A percentile compares a stretch with the other conserved stretches of the same genome.
phyloP scores from a whole-genome alignment of 148 eudicot genomes.

The Fagopyrum homotropicum region DNA sequence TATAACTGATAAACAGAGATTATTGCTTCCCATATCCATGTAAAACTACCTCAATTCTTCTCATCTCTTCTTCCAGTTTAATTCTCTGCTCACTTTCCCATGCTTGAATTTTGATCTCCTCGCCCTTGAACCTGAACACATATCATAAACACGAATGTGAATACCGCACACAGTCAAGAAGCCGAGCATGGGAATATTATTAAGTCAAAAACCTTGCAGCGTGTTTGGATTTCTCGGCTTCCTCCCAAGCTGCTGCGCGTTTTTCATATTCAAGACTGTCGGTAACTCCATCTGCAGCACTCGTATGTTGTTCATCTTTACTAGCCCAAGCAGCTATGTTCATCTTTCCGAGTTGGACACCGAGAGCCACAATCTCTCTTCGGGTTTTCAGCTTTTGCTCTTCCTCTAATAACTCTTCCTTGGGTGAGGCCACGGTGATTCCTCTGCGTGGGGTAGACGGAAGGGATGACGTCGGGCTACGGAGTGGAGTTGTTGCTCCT shows the following conservation, averaged over 20 bases:
- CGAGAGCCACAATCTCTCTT: conserved; percentile 81
- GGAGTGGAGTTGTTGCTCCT: conserved; percentile 73
- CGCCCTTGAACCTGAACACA: conserved; percentile 63
- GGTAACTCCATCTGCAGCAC: conserved; percentile 17
- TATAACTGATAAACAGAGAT: neutral
- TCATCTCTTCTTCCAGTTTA: conserved; percentile 82
- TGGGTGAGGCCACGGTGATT: conserved; percentile 38
- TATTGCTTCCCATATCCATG: neutral
- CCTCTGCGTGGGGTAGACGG: conserved; percentile 83
- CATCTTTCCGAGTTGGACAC: conserved; percentile 91
- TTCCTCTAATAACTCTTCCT: conserved; percentile 51
- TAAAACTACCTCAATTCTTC: conserved; percentile 71
- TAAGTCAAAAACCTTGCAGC: conserved; percentile 48
- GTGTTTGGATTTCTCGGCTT: conserved; percentile 78
- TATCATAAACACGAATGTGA: neutral
- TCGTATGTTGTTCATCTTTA: conserved; percentile 65
- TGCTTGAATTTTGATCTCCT: conserved; percentile 82
- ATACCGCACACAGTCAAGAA: neutral
- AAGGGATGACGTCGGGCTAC: conserved; percentile 74
- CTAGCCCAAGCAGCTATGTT: conserved; percentile 99
- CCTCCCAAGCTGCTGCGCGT: conserved; percentile 95
- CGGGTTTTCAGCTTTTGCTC: conserved; percentile 75
- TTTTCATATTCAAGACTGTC: conserved; percentile 50
- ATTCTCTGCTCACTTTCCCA: conserved; percentile 94
- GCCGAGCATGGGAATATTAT: neutral